phyloP scores from a whole-genome alignment of 495 filamentous ascomycete species.

The Penicillium macrosclerotiorum region DNA sequence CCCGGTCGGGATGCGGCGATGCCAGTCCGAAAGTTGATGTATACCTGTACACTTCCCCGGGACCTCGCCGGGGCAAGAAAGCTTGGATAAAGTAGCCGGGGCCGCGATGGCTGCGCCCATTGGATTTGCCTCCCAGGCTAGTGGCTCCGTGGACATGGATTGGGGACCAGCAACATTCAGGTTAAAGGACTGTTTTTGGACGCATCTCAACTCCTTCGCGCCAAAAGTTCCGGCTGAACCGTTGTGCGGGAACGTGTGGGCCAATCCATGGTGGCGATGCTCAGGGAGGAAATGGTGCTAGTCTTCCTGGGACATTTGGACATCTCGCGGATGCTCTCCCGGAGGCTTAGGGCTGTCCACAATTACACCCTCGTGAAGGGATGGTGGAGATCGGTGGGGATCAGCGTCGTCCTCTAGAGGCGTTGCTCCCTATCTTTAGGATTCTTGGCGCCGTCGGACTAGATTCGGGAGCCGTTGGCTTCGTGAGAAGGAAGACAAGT shows the following conservation, averaged over 20 bases:
- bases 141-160: slow-evolving; percentile 19
- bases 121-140: slow-evolving; percentile 4
- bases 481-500: too few species aligned
- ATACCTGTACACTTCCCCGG: too few species aligned
- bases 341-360: slow-evolving; percentile 6
- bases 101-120: not conserved
- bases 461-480: too few species aligned
- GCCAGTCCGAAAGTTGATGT: not conserved
- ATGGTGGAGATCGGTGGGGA: too few species aligned
- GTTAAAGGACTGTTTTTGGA: not conserved
- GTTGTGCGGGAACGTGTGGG: slow-evolving; percentile 17
- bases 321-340: slow-evolving; percentile 14
- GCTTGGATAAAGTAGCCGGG: slow-evolving; percentile 9
- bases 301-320: slow-evolving; percentile 6
- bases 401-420: too few species aligned
- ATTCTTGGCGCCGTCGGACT: not conserved
- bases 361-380: too few species aligned
- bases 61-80: too few species aligned
- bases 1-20: slow-evolving; percentile 8
- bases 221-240: slow-evolving; percentile 15
- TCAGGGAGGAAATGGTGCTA: not conserved
- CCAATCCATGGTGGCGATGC: slow-evolving; percentile 10
- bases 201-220: slow-evolving; percentile 8
- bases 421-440: too few species aligned
- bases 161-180: slow-evolving; percentile 3